Evolutionary conservation across 305 asterid genomes (phyloP), one percentile per base, ranked within the genome.

Genomic region (Fraxinus greggii): DNA sequence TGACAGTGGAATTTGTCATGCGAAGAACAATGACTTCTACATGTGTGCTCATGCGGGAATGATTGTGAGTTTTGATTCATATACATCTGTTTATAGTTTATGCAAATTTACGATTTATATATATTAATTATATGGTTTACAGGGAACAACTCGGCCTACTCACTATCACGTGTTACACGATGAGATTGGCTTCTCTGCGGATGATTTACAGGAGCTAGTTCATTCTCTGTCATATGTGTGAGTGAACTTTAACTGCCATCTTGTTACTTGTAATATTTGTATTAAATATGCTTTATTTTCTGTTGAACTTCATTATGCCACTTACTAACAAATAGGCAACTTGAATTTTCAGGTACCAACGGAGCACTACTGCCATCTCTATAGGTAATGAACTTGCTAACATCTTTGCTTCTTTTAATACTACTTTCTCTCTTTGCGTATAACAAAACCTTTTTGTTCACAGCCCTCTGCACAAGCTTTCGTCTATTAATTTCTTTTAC

Each of bases 61-160:
- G 90, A 93, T 93, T 78, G 94, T 92, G 81, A 88, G 98, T 83
- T 81, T 77, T 33, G 7, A 3, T 7, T n/a, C 40, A 42, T 40
- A 21, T 61, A 17, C 6, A 51, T 17, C 21, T 21, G 9, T 17
- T 56, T 6, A 36, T n/a, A 12, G 28, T 48, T n/a, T 26, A 17
- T 26, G 54, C 15, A 10, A 65, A 70, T 45, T 38, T 78, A 45
- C 36, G 15, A 15, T 31, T 63, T 77, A 21, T 76, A 51, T 10
- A 72, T 36, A 26, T 12, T 31, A 29, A 38, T 48, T 36, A 32
- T 13, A 74, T 23, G 4, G 8, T 78, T 8, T 75, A 28, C 81
- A 93, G 98, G 98, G 98, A 65, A 94, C 96, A 1, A 87, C 93
- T 0, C 38, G 98, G 63, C 97, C 97, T 0, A 90, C 94, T 0